Evolutionary conservation across 208 protist species (phyloP).

Genomic region (Vickermania spadyakhi): DNA sequence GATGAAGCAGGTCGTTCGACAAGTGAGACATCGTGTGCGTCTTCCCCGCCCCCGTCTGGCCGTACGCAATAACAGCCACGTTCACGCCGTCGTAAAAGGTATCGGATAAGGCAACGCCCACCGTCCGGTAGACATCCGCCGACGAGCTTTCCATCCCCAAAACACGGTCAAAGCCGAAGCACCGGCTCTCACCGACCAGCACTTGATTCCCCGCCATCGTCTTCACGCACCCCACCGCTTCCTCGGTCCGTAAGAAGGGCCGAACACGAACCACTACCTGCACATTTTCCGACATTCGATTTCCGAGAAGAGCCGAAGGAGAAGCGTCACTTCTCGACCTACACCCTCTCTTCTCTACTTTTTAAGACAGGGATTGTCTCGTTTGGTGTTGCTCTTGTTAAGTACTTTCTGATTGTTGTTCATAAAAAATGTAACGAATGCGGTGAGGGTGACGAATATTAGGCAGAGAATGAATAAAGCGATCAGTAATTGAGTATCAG

Average conservation of each 20-base stretch:
- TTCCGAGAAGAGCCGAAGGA: no score
- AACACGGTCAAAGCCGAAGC: constrained; percentile 90
- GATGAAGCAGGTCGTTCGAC: constrained; percentile 69
- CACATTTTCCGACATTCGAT: constrained; percentile 67
- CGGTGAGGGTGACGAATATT: no score
- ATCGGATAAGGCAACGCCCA: constrained; percentile 65
- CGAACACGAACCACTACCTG: constrained; percentile 82
- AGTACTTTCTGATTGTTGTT: no score
- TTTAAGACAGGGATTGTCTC: no score
- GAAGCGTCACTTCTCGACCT: no score
- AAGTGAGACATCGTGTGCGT: constrained; percentile 90
- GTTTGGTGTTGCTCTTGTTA: no score
- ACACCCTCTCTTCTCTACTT: no score
- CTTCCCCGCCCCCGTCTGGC: constrained; percentile 93
- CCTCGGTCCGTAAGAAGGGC: constrained; percentile 77
- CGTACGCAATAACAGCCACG: constrained; percentile 91
- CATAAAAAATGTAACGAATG: no score
- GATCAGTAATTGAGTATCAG: no score
- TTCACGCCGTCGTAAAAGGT: constrained; percentile 87
- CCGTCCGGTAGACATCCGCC: constrained; percentile 60
- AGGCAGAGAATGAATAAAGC: no score
- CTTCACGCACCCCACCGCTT: constrained; percentile 24
- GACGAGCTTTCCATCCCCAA: constrained; percentile 51
- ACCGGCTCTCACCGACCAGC: constrained; percentile 62
- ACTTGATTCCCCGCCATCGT: constrained; percentile 54